Conservation (phyloP, 1,284 basidiomycete genomes). For the Cutaneotrichosporon mucoides region DNA sequence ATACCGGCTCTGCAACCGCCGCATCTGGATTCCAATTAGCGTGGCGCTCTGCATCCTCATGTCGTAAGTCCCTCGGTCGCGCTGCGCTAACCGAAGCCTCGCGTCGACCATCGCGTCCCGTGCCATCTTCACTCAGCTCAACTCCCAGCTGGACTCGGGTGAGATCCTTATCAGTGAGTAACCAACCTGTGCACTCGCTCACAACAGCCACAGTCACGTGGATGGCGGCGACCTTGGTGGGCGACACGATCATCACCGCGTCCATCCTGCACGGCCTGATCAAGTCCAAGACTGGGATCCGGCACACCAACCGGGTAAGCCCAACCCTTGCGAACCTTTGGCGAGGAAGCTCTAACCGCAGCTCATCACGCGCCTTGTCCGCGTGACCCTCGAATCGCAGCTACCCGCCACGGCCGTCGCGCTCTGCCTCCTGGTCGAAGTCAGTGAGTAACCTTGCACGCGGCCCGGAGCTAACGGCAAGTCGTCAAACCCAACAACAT, state of each 20-base stretch:
- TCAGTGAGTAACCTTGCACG: slow-evolving; percentile 10
- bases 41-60: neutral
- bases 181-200: neutral
- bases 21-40: slow-evolving; percentile 23
- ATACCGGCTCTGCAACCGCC: slow-evolving; percentile 27
- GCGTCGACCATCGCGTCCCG: neutral
- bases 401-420: slow-evolving; percentile 27
- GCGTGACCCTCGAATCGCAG: slow-evolving; percentile 37
- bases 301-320: slow-evolving; percentile 21
- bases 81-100: neutral
- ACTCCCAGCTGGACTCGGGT: neutral
- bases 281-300: slow-evolving; percentile 30
- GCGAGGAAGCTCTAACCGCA: neutral
- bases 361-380: slow-evolving; percentile 27
- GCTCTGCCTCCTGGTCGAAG: slow-evolving; percentile 26
- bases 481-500: slow-evolving; percentile 19
- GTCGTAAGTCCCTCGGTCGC: neutral
- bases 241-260: slow-evolving; percentile 32
- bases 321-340: too few species aligned
- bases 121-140: neutral
- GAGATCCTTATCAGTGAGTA: neutral
- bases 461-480: neutral
- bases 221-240: slow-evolving; percentile 20
- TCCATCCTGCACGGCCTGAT: slow-evolving; percentile 27
- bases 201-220: neutral